Conservation (phyloP, 345 rosid genomes). For the Rhizophora mangle region DNA sequence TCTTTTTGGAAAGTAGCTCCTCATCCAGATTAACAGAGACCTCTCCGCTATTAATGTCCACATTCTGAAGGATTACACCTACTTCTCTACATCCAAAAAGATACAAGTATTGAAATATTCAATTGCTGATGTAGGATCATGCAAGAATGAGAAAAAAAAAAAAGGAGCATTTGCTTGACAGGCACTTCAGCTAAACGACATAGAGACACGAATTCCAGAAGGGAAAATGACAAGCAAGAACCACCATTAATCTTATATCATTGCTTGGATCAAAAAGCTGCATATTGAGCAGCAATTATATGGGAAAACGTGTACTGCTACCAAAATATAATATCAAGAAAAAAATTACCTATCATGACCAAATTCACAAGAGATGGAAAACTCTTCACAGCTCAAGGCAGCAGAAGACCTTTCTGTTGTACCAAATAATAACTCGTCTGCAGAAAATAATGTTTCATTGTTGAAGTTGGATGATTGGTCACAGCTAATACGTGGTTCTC, state of each 20-base stretch:
- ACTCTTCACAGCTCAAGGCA: constrained; percentile 71
- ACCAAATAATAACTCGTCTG: constrained; percentile 43
- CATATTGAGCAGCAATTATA: neutral
- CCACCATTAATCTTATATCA: neutral
- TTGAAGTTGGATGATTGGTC: constrained; percentile 51
- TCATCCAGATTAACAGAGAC: constrained; percentile 66
- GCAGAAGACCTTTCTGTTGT: constrained; percentile 58
- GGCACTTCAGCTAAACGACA: neutral
- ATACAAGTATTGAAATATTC: constrained; percentile 17
- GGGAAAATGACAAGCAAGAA: neutral
- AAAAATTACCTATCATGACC: constrained; percentile 74
- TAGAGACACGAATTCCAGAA: neutral
- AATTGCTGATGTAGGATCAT: constrained; percentile 13
- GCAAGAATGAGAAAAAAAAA: neutral
- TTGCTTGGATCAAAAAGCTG: neutral
- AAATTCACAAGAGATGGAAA: constrained; percentile 78
- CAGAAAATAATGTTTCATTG: constrained; percentile 37
- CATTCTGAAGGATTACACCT: constrained; percentile 63
- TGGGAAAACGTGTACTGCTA: neutral
- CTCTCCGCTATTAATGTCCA: constrained; percentile 71
- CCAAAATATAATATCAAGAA: constrained; percentile 10
- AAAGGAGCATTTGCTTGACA: neutral
- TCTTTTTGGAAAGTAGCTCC: constrained; percentile 58
- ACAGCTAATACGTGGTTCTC: constrained; percentile 52
- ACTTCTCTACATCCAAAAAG: constrained; percentile 57